phyloP scores from a whole-genome alignment of 2,329 filamentous ascomycete species.

The Paracamarosporium sp. region DNA sequence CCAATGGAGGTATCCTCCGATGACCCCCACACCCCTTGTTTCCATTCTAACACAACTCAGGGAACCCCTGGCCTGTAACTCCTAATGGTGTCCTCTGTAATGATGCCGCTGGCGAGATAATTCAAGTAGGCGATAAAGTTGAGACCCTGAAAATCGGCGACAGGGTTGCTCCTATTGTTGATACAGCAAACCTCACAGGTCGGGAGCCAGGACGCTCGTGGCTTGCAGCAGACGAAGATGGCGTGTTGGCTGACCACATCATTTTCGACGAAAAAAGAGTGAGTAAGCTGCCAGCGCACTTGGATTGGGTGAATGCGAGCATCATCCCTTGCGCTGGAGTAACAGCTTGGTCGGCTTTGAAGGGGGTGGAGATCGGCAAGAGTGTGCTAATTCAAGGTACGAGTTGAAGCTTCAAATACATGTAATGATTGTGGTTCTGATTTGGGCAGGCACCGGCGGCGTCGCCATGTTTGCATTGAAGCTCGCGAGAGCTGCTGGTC shows the following conservation, averaged over 20 bases:
- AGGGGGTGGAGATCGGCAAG: slow-evolving; percentile 6
- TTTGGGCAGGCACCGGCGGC: slow-evolving; percentile 44
- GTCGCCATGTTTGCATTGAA: slow-evolving; percentile 37
- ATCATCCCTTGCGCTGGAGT: slow-evolving; percentile 24
- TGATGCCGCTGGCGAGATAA: slow-evolving; percentile 23
- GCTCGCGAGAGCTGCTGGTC: slow-evolving; percentile 19
- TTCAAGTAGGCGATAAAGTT: slow-evolving; percentile 14
- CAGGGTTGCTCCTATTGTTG: slow-evolving; percentile 16
- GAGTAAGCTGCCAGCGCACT: slow-evolving; percentile 15
- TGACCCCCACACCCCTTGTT: neutral
- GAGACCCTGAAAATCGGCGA: slow-evolving; percentile 17
- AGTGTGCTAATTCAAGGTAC: slow-evolving; percentile 10
- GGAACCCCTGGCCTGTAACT: slow-evolving; percentile 9
- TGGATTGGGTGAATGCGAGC: slow-evolving; percentile 19
- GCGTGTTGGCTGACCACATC: slow-evolving; percentile 19
- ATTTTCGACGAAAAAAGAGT: slow-evolving; percentile 19
- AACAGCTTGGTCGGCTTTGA: slow-evolving; percentile 25
- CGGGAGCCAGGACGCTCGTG: slow-evolving; percentile 4
- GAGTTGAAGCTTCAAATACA: neutral
- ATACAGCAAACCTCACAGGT: slow-evolving; percentile 1
- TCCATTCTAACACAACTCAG: neutral
- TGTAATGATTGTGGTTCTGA: no score
- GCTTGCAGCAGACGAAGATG: slow-evolving; percentile 10
- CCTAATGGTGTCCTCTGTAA: slow-evolving; percentile 19
- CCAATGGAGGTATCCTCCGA: slow-evolving; percentile 9